Evolutionary conservation across 352 stramenopile genomes (phyloP).

Genomic region (Phytophthora kernoviae): DNA sequence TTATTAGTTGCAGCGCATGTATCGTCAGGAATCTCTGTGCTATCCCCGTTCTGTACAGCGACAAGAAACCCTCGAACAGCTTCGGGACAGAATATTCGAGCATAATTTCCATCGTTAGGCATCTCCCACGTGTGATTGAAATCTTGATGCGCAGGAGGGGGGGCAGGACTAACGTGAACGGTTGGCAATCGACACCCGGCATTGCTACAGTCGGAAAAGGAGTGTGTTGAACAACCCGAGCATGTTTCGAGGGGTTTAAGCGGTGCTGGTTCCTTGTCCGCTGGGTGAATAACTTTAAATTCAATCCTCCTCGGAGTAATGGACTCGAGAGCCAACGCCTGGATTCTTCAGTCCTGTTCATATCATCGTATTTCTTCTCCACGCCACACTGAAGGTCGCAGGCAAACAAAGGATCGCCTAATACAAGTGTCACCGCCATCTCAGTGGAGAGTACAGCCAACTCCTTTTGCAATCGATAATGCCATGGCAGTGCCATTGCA

Average conservation of each 20-base stretch:
- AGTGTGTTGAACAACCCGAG: conserved; percentile 35
- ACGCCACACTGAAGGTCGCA: neutral
- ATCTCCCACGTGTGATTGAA: neutral
- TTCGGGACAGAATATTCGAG: conserved; percentile 25
- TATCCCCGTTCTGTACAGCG: conserved; percentile 4
- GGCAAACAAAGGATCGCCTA: conserved; percentile 44
- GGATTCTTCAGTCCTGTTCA: conserved; percentile 1
- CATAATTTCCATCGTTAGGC: conserved; percentile 27
- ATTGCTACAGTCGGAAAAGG: conserved; percentile 22
- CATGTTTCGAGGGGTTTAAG: neutral
- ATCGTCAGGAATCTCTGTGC: neutral
- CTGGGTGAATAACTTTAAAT: conserved; percentile 11
- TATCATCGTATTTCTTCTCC: neutral
- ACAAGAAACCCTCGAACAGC: conserved; percentile 28
- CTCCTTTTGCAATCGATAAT: conserved; percentile 67
- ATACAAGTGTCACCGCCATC: conserved; percentile 58
- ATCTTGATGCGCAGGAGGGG: conserved; percentile 1
- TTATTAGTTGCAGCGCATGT: conserved; percentile 5
- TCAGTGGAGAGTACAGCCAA: conserved; percentile 54
- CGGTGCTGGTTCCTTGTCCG: conserved; percentile 1
- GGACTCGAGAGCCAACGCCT: conserved; percentile 31
- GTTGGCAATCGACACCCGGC: conserved; percentile 6
- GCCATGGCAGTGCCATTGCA: conserved; percentile 53
- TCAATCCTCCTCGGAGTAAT: conserved; percentile 41
- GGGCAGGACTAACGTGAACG: conserved; percentile 51